Evolutionary conservation across 805 yeast genomes (phyloP).

Genomic region (Wickerhamiella sorbophila): DNA sequence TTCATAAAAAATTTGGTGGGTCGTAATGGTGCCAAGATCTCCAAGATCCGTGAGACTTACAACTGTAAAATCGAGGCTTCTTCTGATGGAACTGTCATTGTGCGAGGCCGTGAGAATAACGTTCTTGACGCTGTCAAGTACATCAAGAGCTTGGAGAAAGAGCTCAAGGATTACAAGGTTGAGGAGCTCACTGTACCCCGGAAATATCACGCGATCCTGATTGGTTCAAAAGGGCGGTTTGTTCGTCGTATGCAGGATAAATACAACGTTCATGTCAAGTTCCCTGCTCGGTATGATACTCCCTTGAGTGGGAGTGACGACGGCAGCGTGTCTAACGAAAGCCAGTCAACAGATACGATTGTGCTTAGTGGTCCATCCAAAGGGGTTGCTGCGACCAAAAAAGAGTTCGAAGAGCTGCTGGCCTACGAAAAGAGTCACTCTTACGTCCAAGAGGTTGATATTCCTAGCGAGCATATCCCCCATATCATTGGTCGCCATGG

Average conservation of each 20-base stretch:
- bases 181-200: constrained; percentile 54
- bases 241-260: constrained; percentile 77
- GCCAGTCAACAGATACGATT: constrained; percentile 24
- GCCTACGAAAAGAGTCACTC: constrained; percentile 84
- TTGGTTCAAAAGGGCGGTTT: constrained; percentile 72
- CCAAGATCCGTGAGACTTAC: constrained; percentile 52
- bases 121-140: constrained; percentile 56
- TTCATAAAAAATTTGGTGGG: constrained; percentile 77
- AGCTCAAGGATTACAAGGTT: constrained; percentile 70
- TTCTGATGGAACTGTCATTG: constrained; percentile 39
- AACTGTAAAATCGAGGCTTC: constrained; percentile 66
- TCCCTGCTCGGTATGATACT: constrained; percentile 34
- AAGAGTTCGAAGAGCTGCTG: constrained; percentile 50
- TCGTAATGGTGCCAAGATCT: constrained; percentile 65
- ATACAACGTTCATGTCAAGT: constrained; percentile 65
- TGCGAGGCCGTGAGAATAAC: constrained; percentile 68
- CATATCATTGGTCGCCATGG: constrained; percentile 85
- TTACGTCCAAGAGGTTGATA: constrained; percentile 42
- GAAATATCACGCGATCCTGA: constrained; percentile 64
- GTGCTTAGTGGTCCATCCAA: constrained; percentile 55
- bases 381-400: constrained; percentile 38
- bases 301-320: neutral
- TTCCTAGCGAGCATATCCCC: constrained; percentile 65
- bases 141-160: constrained; percentile 45
- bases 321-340: constrained; percentile 19